Evolutionary conservation across 192 early-diverging fungal genomes (phyloP), one percentile per base, ranked within the genome.

Genomic region (Rhizophagus sp.): DNA sequence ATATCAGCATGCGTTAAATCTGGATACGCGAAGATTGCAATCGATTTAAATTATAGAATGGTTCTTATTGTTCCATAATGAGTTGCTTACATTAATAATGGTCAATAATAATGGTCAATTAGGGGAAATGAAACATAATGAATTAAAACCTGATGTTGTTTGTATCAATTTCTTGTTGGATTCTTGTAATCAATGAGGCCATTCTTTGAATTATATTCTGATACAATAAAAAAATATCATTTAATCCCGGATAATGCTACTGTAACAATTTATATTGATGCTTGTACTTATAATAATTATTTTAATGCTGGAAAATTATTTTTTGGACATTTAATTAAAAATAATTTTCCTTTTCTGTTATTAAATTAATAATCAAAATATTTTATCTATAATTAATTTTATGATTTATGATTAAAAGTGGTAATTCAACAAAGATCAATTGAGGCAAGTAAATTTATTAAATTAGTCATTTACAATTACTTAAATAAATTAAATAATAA

Each of bases 151-250:
- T 34, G 78, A 79, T 30, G 15, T 47, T 3, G 27, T 52, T 49
- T 61, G 50, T 62, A 44, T 62, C 24, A 79, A 79, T 71, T 79
- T 68, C 70, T 62, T 79, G 24, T 71, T 79, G 78, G 67, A 79
- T 71, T 68, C 67, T 34, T 79, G 50, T 61, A 71, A 79, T 52
- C 66, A 27, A 33, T 62, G 17, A 52, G 25, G 44, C 22, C 2
- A 24, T 68, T 79, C 7, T 79, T 79, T 36, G 8, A 39, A 25
- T 71, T 79, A 10, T 79, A 79, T 47, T 39, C 4, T 25, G 57
- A 61, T n/a, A 49, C 70, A 68, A 47, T 13, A 3, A 33, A 17
- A 52, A 19, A 68, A 30, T 19, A 25, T 12, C 72, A 71, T 9
- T 17, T 71, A n/a, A n/a, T 12, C 11, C 78, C 78, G 1, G 68